Evolutionary conservation across 306 rosid species (phyloP).

Genomic region (Castanea crenata): DNA sequence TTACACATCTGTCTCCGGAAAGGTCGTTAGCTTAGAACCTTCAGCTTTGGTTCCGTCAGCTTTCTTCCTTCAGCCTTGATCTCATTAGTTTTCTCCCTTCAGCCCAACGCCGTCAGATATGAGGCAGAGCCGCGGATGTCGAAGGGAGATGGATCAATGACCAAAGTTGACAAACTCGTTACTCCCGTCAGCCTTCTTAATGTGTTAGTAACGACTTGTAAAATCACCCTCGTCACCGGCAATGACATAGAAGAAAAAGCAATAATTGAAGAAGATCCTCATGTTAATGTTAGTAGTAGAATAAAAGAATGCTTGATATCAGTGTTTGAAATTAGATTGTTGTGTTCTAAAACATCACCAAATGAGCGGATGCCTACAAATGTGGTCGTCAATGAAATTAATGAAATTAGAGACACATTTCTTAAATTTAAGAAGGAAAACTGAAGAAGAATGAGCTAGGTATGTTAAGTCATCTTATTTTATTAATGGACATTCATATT

Average conservation of each 20-base stretch:
- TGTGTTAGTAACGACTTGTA: too few species aligned
- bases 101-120: too few species aligned
- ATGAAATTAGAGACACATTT: constrained; percentile 7
- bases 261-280: constrained; percentile 1
- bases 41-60: too few species aligned
- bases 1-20: too few species aligned
- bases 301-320: constrained; percentile 36
- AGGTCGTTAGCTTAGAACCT: too few species aligned
- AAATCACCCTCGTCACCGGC: too few species aligned
- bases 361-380: constrained; percentile 25
- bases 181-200: too few species aligned
- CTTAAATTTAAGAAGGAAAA: background rate
- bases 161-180: too few species aligned
- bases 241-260: constrained; percentile 19
- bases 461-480: background rate
- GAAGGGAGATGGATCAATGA: too few species aligned
- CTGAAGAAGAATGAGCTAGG: background rate
- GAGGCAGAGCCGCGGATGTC: too few species aligned
- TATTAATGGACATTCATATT: background rate
- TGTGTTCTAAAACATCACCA: constrained; percentile 39
- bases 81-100: too few species aligned
- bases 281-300: background rate
- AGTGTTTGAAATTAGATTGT: constrained; percentile 39
- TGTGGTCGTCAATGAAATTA: constrained; percentile 31
- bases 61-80: too few species aligned